Percentiles rank a stretch among this genome's conserved stretches.
phyloP scores from a whole-genome alignment of 2,329 filamentous ascomycete genomes.

The Scedosporium aurantiacum region DNA sequence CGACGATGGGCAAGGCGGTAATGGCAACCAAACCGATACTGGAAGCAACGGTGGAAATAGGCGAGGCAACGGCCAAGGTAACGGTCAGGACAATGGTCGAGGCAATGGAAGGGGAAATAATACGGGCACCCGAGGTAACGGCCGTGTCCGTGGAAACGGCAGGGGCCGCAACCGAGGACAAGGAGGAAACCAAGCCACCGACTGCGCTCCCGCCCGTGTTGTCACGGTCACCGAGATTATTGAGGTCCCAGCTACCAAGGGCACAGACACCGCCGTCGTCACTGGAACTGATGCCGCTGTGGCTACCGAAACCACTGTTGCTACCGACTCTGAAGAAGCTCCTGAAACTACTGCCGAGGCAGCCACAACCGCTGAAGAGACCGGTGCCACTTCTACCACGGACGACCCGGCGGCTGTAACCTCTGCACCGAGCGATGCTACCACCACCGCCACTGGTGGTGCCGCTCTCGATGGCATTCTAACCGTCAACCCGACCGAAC shows the following conservation, averaged over 20 bases:
- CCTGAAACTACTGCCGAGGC: conserved; percentile 6
- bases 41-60: neutral
- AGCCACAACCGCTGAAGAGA: neutral
- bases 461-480: conserved; percentile 14
- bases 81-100: neutral
- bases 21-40: neutral
- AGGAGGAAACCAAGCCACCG: neutral
- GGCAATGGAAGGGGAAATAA: neutral
- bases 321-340: neutral
- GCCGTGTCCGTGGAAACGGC: neutral
- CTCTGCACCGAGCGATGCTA: neutral
- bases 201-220: neutral
- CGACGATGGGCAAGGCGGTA: neutral
- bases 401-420: neutral
- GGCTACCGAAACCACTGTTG: neutral
- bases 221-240: conserved; percentile 5
- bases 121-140: neutral
- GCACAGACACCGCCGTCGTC: neutral
- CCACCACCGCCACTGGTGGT: neutral
- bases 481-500: conserved; percentile 27
- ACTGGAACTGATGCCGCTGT: neutral
- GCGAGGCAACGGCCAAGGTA: conserved; percentile 4
- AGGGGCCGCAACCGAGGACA: conserved; percentile 3
- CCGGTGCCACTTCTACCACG: neutral
- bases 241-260: neutral